Evolutionary conservation across 495 filamentous ascomycete species (phyloP), one percentile per base, ranked within the genome.

Genomic region (Aspergillus steynii): DNA sequence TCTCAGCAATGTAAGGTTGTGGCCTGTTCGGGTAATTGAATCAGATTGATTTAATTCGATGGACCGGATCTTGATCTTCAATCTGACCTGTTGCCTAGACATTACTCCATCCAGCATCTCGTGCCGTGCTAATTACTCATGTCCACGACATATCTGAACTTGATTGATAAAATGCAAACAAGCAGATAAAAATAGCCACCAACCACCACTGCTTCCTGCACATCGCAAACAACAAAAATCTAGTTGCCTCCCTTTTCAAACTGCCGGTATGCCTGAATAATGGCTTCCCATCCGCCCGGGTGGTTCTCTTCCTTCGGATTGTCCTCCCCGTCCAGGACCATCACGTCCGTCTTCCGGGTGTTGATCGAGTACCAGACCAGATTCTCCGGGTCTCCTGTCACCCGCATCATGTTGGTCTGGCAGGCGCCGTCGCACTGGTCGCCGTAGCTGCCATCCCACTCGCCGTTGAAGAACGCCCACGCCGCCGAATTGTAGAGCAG

Each of bases 201-300:
- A 42, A 42, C 37, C 9, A 15, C 3, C 9, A 8, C 37, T 10
- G 12, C 9, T 12, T 14, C 12, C 37, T 42, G 37, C 37, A 42
- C 3, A 42, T 15, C 37, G 14, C 7, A 10, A 42, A 8, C 31
- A 32, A 42, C 37, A 42, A 12, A 8, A 12, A 14, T 42, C 34
- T 37, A 37, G 34, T 12, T 4, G 3, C 14, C 37, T 34, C 31
- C 31, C 8, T 37, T 42, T 12, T 42, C 64, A 53, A 74, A 74
- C 50, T 74, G 56, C 3, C 60, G 53, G 59, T 75, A 76, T n/a
- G 70, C 79, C 37, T 75, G 84, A 60, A 86, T 77, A 55, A 82
- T 73, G 10, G 74, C 82, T 28, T 83, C 85, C 83, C 84, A 87
- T 29, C 80, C 77, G 27, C 85, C 85, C 5, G 75, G 75, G 51